Percentiles rank a stretch among this genome's conserved stretches.
Evolutionary conservation across 495 filamentous ascomycete species (phyloP).

Genomic region (Aspergillus funiculosus): DNA sequence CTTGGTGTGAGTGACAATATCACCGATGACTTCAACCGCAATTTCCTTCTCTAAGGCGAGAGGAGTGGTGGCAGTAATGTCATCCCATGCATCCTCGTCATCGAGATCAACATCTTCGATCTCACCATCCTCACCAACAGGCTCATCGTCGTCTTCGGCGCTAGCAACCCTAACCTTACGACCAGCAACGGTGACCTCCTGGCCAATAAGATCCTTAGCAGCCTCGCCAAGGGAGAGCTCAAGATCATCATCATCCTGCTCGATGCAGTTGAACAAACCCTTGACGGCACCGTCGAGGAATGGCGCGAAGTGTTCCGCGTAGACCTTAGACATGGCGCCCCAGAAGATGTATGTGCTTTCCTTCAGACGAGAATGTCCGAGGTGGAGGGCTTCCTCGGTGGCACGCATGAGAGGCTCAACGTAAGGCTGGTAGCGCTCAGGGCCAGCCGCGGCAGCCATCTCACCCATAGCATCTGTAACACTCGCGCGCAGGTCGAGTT

Average conservation of each 20-base stretch:
- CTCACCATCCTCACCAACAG: slow-evolving; percentile 39
- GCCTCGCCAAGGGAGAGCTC: slow-evolving; percentile 74
- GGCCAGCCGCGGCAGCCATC: slow-evolving; percentile 83
- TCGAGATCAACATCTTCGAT: slow-evolving; percentile 63
- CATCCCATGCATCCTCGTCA: slow-evolving; percentile 79
- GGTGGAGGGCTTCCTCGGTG: slow-evolving; percentile 83
- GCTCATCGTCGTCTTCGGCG: slow-evolving; percentile 51
- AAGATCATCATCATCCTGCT: slow-evolving; percentile 83
- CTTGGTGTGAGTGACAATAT: slow-evolving; percentile 81
- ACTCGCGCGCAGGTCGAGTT: slow-evolving; percentile 81
- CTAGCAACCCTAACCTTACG: slow-evolving; percentile 78
- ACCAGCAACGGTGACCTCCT: slow-evolving; percentile 69
- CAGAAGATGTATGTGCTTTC: slow-evolving; percentile 97
- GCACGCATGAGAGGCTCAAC: slow-evolving; percentile 83
- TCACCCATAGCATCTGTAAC: slow-evolving; percentile 89
- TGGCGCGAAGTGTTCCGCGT: slow-evolving; percentile 79
- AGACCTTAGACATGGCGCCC: slow-evolving; percentile 90
- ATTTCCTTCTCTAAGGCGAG: slow-evolving; percentile 96
- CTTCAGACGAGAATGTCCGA: slow-evolving; percentile 81
- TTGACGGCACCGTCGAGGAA: slow-evolving; percentile 83
- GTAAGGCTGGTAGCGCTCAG: slow-evolving; percentile 80
- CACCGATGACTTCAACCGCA: slow-evolving; percentile 87
- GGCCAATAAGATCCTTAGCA: slow-evolving; percentile 68
- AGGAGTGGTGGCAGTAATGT: slow-evolving; percentile 71
- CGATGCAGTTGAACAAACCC: slow-evolving; percentile 75